Evolutionary conservation across 495 filamentous ascomycete species (phyloP).

Genomic region (Pseudevernia furfuracea): DNA sequence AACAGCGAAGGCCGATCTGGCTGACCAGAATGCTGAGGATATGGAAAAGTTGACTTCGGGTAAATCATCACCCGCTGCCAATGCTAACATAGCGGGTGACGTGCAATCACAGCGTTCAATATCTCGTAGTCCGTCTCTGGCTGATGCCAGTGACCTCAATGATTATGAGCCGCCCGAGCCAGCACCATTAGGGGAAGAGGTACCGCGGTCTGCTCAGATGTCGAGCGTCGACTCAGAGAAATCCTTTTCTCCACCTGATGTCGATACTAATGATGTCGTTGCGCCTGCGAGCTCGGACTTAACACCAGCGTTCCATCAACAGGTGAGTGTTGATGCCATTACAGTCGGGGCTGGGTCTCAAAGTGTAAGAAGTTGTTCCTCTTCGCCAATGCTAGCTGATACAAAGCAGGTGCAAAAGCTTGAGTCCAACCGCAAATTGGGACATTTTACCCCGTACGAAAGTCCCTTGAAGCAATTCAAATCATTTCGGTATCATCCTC

Average conservation of each 20-base stretch:
- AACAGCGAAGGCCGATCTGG: neutral
- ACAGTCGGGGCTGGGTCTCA: conserved; percentile 3
- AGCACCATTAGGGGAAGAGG: conserved; percentile 27
- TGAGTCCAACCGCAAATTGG: neutral
- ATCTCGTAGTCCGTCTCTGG: conserved; percentile 2
- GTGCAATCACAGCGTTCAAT: neutral
- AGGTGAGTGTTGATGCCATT: neutral
- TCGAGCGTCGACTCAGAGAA: conserved; percentile 3
- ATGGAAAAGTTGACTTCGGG: neutral
- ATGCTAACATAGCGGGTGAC: neutral
- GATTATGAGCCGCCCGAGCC: conserved; percentile 56
- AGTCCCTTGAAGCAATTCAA: conserved; percentile 78
- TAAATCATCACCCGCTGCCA: conserved; percentile 1
- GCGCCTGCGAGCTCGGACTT: neutral
- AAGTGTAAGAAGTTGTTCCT: conserved; percentile 8
- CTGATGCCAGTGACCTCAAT: conserved; percentile 34
- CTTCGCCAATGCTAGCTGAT: conserved; percentile 6
- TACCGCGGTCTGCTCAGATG: neutral
- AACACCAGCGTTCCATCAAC: neutral
- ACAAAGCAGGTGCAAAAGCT: neutral
- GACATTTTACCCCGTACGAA: conserved; percentile 62
- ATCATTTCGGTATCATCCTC: conserved; percentile 81
- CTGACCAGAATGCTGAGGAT: neutral
- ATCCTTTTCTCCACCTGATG: conserved; percentile 10
- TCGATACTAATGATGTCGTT: conserved; percentile 1